Evolutionary conservation across 805 yeast species (phyloP).

Genomic region (Candida jianshihensis): DNA sequence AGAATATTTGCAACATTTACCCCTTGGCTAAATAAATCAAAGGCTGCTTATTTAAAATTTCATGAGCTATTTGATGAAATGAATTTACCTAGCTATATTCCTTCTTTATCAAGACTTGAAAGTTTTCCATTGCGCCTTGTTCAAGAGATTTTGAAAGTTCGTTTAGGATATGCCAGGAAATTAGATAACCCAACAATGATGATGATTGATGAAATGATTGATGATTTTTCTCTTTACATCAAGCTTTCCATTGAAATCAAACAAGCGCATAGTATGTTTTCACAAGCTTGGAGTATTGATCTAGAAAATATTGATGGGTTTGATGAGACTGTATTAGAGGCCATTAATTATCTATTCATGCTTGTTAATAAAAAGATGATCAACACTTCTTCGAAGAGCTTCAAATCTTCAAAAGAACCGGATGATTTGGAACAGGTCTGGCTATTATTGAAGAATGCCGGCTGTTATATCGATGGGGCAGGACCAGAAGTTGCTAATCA

Average conservation of each 20-base stretch:
- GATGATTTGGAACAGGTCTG: conserved; percentile 83
- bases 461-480: conserved; percentile 73
- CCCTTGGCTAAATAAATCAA: conserved; percentile 79
- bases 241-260: conserved; percentile 70
- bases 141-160: conserved; percentile 66
- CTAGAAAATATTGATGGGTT: conserved; percentile 55
- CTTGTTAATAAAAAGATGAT: conserved; percentile 70
- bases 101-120: conserved; percentile 56
- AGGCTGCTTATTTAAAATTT: conserved; percentile 58
- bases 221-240: conserved; percentile 73
- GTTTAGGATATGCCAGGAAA: conserved; percentile 72
- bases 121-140: conserved; percentile 74
- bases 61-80: conserved; percentile 56
- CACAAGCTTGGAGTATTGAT: conserved; percentile 61
- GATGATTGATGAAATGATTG: conserved; percentile 93
- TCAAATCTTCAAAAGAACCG: conserved; percentile 84
- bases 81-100: conserved; percentile 68
- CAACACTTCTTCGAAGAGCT: conserved; percentile 65
- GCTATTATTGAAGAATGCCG: conserved; percentile 69
- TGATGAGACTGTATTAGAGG: conserved; percentile 64
- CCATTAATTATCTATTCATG: conserved; percentile 64
- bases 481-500: conserved; percentile 77
- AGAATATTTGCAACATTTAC: conserved; percentile 62
- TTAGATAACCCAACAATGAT: conserved; percentile 82
- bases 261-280: conserved; percentile 54